Evolutionary conservation across 169 alveolate genomes (phyloP).

Genomic region (Plasmodium knowlesi): DNA sequence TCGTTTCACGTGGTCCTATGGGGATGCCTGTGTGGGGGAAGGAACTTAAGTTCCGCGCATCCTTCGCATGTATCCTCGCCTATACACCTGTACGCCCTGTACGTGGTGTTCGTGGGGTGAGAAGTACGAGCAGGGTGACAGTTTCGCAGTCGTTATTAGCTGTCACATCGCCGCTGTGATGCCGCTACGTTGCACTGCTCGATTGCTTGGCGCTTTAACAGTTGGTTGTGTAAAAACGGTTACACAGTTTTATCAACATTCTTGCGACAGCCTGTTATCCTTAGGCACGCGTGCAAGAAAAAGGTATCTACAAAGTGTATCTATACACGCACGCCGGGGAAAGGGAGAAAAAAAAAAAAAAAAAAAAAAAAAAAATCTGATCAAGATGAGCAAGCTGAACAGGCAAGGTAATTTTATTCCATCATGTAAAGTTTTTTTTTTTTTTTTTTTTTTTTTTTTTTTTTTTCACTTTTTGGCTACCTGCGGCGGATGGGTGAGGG

Average conservation of each 20-base stretch:
- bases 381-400: neutral
- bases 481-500: neutral
- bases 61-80: neutral
- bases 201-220: neutral
- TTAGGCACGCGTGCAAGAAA: constrained; percentile 94
- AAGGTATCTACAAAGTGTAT: constrained; percentile 93
- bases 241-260: neutral
- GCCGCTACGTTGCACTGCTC: neutral
- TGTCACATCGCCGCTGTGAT: neutral
- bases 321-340: constrained; percentile 87
- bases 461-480: neutral
- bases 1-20: neutral
- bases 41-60: neutral
- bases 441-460: neutral
- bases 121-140: neutral
- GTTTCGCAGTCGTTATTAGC: neutral
- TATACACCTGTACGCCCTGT: neutral
- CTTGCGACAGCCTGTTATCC: constrained; percentile 81
- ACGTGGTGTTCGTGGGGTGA: neutral
- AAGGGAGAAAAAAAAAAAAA: neutral
- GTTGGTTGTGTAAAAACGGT: neutral
- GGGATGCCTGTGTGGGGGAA: neutral
- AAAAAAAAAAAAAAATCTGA: neutral
- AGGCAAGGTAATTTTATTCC: neutral
- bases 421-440: neutral